Evolutionary conservation across 2,329 filamentous ascomycete species (phyloP).

Genomic region (Didymella lethalis): DNA sequence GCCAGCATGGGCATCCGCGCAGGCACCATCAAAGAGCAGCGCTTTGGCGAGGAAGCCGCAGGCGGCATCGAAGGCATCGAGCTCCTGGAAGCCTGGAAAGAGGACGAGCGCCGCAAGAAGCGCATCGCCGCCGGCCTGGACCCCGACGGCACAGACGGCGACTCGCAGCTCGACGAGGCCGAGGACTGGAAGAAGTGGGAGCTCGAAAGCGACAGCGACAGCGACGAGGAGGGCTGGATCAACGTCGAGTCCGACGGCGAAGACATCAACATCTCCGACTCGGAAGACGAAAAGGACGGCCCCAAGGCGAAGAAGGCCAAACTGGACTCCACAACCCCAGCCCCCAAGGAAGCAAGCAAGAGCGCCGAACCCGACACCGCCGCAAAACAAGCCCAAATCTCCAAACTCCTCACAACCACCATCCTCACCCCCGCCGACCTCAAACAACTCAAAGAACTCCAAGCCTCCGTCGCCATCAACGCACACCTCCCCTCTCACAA

Average conservation of each 20-base stretch:
- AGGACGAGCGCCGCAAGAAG: slow-evolving; percentile 81
- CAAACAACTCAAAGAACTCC: slow-evolving; percentile 91
- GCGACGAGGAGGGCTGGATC: slow-evolving; percentile 87
- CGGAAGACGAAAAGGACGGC: slow-evolving; percentile 69
- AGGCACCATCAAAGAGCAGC: slow-evolving; percentile 76
- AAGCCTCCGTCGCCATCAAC: slow-evolving; percentile 74
- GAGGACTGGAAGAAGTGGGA: slow-evolving; percentile 67
- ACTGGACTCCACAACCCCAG: slow-evolving; percentile 51
- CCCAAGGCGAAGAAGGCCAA: slow-evolving; percentile 70
- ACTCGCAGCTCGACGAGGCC: slow-evolving; percentile 67
- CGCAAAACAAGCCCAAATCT: slow-evolving; percentile 38
- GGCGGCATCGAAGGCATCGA: slow-evolving; percentile 95
- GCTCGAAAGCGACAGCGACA: slow-evolving; percentile 64
- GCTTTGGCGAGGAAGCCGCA: slow-evolving; percentile 81
- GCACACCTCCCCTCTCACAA: slow-evolving; percentile 62
- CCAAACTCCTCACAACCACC: slow-evolving; percentile 84
- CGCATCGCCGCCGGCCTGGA: slow-evolving; percentile 72
- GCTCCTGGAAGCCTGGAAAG: slow-evolving; percentile 90
- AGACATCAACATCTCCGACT: slow-evolving; percentile 75
- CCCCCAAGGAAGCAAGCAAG: slow-evolving; percentile 47
- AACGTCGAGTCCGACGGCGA: slow-evolving; percentile 83
- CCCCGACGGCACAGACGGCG: slow-evolving; percentile 66
- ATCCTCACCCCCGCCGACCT: slow-evolving; percentile 96
- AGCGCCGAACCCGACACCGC: slow-evolving; percentile 49
- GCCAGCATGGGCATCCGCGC: slow-evolving; percentile 82